Conservation (phyloP, 2,329 filamentous ascomycete genomes). For the Cladosporium sp. region DNA sequence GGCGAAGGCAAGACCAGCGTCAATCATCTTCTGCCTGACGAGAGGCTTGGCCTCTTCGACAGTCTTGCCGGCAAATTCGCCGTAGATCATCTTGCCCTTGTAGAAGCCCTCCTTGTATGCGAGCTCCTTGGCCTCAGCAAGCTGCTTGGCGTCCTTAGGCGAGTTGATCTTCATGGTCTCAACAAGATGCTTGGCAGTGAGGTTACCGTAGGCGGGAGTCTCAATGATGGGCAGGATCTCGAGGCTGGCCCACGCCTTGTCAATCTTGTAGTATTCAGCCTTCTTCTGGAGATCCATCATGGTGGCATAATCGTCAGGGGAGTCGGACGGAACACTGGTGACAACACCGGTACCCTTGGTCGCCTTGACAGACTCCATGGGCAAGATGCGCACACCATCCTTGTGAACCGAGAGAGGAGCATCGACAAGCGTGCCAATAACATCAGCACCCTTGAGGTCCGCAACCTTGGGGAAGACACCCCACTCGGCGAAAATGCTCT, state of each 20-base stretch:
- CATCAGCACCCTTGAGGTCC: conserved; percentile 70
- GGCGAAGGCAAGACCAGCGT: conserved; percentile 74
- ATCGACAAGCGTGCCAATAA: conserved; percentile 83
- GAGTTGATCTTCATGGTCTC: conserved; percentile 95
- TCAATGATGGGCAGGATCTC: conserved; percentile 86
- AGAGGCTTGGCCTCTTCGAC: conserved; percentile 85
- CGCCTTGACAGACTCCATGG: conserved; percentile 89
- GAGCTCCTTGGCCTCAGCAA: conserved; percentile 90
- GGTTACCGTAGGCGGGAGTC: conserved; percentile 80
- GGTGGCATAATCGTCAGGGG: conserved; percentile 91
- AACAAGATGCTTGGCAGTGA: conserved; percentile 77
- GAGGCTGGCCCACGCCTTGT: conserved; percentile 92
- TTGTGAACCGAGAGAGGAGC: conserved; percentile 85
- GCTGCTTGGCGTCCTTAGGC: conserved; percentile 86
- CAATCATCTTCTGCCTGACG: conserved; percentile 72
- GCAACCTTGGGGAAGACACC: conserved; percentile 70
- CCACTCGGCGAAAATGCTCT: conserved; percentile 76
- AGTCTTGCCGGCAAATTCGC: conserved; percentile 80
- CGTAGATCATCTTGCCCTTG: conserved; percentile 83
- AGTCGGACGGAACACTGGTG: conserved; percentile 92
- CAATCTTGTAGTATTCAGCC: conserved; percentile 89
- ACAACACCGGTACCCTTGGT: conserved; percentile 97
- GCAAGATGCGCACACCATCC: conserved; percentile 79
- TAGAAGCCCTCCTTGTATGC: conserved; percentile 98
- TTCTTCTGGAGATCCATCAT: conserved; percentile 87